Evolutionary conservation across 2,329 filamentous ascomycete species (phyloP).

Genomic region (Arachnomyces sp.): DNA sequence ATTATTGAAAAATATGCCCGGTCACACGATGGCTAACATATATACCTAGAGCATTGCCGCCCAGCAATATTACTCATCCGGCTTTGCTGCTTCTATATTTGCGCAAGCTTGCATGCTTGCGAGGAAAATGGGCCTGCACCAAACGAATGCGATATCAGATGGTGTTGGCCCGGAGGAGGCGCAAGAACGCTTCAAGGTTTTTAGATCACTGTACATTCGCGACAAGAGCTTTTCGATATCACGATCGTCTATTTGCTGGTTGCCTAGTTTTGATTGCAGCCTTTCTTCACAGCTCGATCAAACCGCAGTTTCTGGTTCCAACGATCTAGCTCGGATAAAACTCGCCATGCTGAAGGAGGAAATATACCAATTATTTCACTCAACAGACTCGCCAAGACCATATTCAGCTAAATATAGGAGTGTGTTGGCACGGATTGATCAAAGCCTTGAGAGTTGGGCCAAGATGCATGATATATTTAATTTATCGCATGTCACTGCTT

Average conservation of each 20-base stretch:
- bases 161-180: slow-evolving; percentile 4
- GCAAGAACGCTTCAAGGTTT: slow-evolving; percentile 9
- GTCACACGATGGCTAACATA: neutral
- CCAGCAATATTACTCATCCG: slow-evolving; percentile 9
- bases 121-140: slow-evolving; percentile 10
- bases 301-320: neutral
- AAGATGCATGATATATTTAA: slow-evolving; percentile 3
- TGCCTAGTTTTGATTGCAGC: slow-evolving; percentile 9
- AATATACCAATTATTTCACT: slow-evolving; percentile 1
- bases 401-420: slow-evolving; percentile 1
- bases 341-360: slow-evolving; percentile 2
- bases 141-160: slow-evolving; percentile 2
- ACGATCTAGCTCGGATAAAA: neutral
- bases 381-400: neutral
- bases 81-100: slow-evolving; percentile 8
- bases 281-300: slow-evolving; percentile 2
- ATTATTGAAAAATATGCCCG: no score
- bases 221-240: slow-evolving; percentile 10
- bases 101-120: slow-evolving; percentile 11
- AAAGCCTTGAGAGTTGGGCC: slow-evolving; percentile 5
- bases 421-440: slow-evolving; percentile 2
- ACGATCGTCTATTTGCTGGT: slow-evolving; percentile 9
- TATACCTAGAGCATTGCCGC: slow-evolving; percentile 8
- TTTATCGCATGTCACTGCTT: neutral
- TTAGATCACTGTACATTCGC: slow-evolving; percentile 9